Evolutionary conservation across 2,329 filamentous ascomycete genomes (phyloP).

Genomic region (Chalara sp.): DNA sequence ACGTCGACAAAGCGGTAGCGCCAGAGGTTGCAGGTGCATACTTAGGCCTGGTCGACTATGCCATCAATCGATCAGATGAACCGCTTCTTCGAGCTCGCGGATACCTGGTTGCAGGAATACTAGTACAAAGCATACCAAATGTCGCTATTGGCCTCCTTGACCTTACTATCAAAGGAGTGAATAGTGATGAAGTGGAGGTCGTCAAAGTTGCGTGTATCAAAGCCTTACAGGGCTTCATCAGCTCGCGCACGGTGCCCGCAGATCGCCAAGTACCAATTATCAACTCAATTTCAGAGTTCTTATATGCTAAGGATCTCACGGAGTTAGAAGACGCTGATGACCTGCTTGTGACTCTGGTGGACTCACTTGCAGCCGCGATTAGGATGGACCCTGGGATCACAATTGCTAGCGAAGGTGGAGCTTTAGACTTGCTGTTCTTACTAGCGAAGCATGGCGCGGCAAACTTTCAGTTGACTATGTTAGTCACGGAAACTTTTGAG

Average conservation of each 20-base stretch:
- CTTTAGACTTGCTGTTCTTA: slow-evolving; percentile 78
- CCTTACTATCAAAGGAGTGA: slow-evolving; percentile 68
- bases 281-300: slow-evolving; percentile 60
- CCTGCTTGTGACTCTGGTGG: slow-evolving; percentile 81
- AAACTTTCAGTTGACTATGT: slow-evolving; percentile 85
- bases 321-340: slow-evolving; percentile 88
- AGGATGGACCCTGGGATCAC: slow-evolving; percentile 70
- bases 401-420: slow-evolving; percentile 63
- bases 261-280: slow-evolving; percentile 57
- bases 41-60: slow-evolving; percentile 72
- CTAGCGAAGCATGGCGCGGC: slow-evolving; percentile 81
- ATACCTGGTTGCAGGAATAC: slow-evolving; percentile 75
- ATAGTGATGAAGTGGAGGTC: slow-evolving; percentile 71
- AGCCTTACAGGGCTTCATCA: slow-evolving; percentile 64
- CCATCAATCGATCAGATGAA: slow-evolving; percentile 62
- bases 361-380: slow-evolving; percentile 79
- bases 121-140: slow-evolving; percentile 62
- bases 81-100: slow-evolving; percentile 79
- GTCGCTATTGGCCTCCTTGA: slow-evolving; percentile 60
- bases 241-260: slow-evolving; percentile 38
- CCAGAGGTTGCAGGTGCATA: slow-evolving; percentile 65
- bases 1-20: slow-evolving; percentile 66
- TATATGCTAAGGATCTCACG: slow-evolving; percentile 71
- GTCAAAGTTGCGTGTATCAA: slow-evolving; percentile 91
- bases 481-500: slow-evolving; percentile 88